phyloP scores from a whole-genome alignment of 192 early-diverging fungal species.

The Backusella circina region DNA sequence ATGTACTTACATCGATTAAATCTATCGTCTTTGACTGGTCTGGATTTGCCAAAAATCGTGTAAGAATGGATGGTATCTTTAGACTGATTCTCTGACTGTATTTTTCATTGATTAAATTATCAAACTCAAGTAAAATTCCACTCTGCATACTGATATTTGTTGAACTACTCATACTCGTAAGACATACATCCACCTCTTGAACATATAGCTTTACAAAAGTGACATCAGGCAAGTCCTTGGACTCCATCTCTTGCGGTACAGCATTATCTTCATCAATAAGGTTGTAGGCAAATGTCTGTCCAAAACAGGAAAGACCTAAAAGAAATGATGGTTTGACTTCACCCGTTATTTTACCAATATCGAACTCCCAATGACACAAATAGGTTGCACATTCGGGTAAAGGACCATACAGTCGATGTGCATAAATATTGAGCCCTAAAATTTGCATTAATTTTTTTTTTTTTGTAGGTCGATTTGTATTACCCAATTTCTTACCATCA shows the following conservation, averaged over 20 bases:
- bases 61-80: conserved; percentile 52
- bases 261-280: conserved; percentile 65
- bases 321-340: conserved; percentile 63
- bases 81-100: conserved; percentile 52
- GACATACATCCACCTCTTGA: conserved; percentile 52
- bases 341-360: conserved; percentile 58
- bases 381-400: conserved; percentile 61
- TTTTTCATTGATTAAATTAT: conserved; percentile 57
- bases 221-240: conserved; percentile 46
- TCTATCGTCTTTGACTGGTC: neutral
- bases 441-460: neutral
- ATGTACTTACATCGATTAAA: neutral
- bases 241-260: conserved; percentile 43
- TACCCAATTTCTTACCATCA: conserved; percentile 40
- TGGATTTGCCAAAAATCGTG: conserved; percentile 49
- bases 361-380: conserved; percentile 66
- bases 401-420: conserved; percentile 68
- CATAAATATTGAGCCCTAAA: conserved; percentile 51
- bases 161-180: conserved; percentile 52
- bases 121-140: conserved; percentile 62
- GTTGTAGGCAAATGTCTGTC: conserved; percentile 61
- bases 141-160: conserved; percentile 50
- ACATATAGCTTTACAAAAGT: conserved; percentile 56
- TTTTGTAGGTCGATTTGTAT: neutral
- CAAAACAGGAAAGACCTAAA: conserved; percentile 44